These are phyloP conservation scores for Micractinium sp. DNA, from an alignment of 139 green algal genomes.

Conservation along the genomic window DNA sequence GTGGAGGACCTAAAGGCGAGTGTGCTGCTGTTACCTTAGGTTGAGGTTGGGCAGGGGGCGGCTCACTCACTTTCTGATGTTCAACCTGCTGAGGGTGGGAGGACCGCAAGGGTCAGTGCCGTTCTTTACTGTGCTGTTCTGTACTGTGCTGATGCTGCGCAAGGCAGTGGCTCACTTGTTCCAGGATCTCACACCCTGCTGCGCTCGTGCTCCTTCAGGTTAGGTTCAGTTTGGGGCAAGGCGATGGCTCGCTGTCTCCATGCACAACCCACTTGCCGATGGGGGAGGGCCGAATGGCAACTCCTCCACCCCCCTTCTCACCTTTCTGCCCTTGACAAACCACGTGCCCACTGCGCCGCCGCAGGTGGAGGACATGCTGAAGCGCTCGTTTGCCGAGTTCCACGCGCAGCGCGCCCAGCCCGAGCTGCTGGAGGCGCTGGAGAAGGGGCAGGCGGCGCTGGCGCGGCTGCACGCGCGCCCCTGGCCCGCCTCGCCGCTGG, in stretches of 20 bases:
- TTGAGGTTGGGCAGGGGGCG: neutral
- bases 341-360: neutral
- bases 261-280: too few species aligned
- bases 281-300: too few species aligned
- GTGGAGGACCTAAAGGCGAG: conserved; percentile 91
- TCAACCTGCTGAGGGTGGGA: neutral
- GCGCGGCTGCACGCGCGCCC: conserved; percentile 22
- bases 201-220: too few species aligned
- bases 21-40: neutral
- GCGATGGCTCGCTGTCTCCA: too few species aligned
- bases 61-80: neutral
- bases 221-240: too few species aligned
- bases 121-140: too few species aligned
- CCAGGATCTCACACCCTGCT: too few species aligned
- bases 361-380: conserved; percentile 97
- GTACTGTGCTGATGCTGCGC: neutral
- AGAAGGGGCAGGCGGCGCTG: conserved; percentile 57
- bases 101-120: neutral
- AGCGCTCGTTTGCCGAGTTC: conserved; percentile 94
- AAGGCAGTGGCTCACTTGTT: too few species aligned
- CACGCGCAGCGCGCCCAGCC: conserved; percentile 81
- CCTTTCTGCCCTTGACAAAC: neutral
- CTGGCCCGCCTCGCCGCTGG: conserved; percentile 64
- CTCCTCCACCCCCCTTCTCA: neutral
- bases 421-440: conserved; percentile 62